Evolutionary conservation across 768 basidiomycete species (phyloP), one percentile per base, ranked within the genome.

Genomic region (Tulasnella sp.): DNA sequence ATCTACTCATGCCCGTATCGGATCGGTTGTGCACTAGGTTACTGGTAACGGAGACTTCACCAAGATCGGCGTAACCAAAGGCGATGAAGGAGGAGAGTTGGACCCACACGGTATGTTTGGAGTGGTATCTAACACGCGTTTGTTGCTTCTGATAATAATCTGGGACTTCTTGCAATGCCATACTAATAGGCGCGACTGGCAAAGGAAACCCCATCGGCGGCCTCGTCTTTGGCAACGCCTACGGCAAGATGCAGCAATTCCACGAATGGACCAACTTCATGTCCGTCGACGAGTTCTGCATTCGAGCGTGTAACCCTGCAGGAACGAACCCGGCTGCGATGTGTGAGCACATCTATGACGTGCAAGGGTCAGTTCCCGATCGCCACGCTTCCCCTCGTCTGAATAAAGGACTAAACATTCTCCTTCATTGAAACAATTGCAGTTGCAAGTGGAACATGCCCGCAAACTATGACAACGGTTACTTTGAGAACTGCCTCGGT

Each of bases 181-280:
- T n/a, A n/a, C 30, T 38, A 59, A 11, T 47, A 59, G 29, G 47
- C 48, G 65, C 63, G 19, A 66, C 67, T 38, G 65, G 66, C 8
- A 66, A 67, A 17, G 82, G 79, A 15, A 82, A 80, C 65, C 82
- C 78, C 10, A 77, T 80, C 32, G 85, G 84, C 27, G 83, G 80
- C 2, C 75, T 86, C 44, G 82, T 89, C n/a, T 86, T 86, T 68
- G 84, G 85, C 21, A 77, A 60, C 61, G 84, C 82, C n/a, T 86
- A 83, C 70, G 65, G 61, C 32, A 21, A 71, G 49, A 63, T 80
- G 3, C 63, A 78, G 64, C 77, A 87, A 66, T 73, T 85, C 42
- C 76, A 81, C 65, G 82, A 88, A 67, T 90, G 88, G 88, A 86
- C 83, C 49, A 64, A 65, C 21, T 63, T 60, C 24, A 58, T 60